A percentile compares a stretch with the other conserved stretches of the same genome.
phyloP scores from a whole-genome alignment of 805 yeast species.

The Yarrowia hollandica region DNA sequence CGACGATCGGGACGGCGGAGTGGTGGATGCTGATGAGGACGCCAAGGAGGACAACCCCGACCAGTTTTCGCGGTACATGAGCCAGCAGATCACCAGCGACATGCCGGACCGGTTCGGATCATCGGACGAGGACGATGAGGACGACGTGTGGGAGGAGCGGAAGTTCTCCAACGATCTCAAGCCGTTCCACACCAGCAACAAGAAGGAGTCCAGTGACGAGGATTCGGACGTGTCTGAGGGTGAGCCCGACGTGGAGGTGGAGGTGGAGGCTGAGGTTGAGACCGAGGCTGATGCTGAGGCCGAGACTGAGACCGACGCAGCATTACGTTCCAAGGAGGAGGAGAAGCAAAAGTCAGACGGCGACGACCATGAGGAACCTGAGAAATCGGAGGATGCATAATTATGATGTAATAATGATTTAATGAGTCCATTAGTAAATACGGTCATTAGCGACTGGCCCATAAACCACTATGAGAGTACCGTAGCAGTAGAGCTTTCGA shows the following conservation, averaged over 20 bases:
- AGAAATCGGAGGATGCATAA: constrained; percentile 26
- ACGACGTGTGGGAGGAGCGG: constrained; percentile 30
- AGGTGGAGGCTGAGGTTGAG: neutral
- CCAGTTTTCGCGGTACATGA: constrained; percentile 30
- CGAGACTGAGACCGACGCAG: neutral
- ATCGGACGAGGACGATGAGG: constrained; percentile 32
- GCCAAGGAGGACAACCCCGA: constrained; percentile 38
- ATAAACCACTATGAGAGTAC: too few species aligned
- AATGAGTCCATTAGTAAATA: too few species aligned
- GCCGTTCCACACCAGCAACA: constrained; percentile 14
- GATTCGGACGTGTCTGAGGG: constrained; percentile 23
- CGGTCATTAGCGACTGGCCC: too few species aligned
- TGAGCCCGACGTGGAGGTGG: constrained; percentile 4
- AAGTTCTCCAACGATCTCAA: constrained; percentile 29
- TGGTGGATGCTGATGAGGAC: constrained; percentile 36
- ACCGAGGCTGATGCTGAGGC: neutral
- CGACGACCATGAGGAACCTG: constrained; percentile 10
- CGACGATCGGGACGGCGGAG: constrained; percentile 35
- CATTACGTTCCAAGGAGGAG: neutral
- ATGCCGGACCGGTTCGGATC: constrained; percentile 29
- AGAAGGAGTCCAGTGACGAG: constrained; percentile 20
- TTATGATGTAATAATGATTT: constrained; percentile 13
- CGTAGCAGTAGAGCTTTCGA: too few species aligned
- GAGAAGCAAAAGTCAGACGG: constrained; percentile 1
- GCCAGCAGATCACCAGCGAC: constrained; percentile 28